Conservation (phyloP, 345 rosid species). For the Populus davidiana region DNA sequence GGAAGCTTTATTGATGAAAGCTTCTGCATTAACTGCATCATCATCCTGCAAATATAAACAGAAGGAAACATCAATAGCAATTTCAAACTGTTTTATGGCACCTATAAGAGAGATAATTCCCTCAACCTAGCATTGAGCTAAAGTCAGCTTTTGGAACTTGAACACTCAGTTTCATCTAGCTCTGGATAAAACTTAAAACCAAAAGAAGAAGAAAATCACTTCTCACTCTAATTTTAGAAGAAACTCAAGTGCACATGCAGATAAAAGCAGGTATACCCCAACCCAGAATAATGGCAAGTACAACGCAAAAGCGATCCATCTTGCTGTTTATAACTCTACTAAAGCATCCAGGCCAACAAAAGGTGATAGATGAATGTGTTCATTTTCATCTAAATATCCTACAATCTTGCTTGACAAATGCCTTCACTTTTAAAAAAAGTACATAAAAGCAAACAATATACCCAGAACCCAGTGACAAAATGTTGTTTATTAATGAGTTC, state of each 20-base stretch:
- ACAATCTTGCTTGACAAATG: neutral
- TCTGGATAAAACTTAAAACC: neutral
- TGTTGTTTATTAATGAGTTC: neutral
- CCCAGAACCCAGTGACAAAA: neutral
- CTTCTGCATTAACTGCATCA: constrained; percentile 97
- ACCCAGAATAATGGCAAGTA: neutral
- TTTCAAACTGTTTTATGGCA: neutral
- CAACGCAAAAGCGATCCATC: neutral
- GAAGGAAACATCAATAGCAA: neutral
- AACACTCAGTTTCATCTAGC: neutral
- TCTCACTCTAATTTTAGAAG: neutral
- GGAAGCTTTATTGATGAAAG: constrained; percentile 93
- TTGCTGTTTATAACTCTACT: neutral
- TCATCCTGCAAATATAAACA: constrained; percentile 64
- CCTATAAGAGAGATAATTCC: neutral
- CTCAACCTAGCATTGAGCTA: neutral
- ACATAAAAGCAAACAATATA: neutral
- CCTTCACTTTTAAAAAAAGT: neutral
- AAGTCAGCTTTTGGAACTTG: neutral
- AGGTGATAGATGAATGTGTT: neutral
- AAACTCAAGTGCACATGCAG: neutral
- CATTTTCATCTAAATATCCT: neutral
- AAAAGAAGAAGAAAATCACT: neutral
- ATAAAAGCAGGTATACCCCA: neutral
- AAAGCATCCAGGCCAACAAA: neutral